Evolutionary conservation across 2,329 filamentous ascomycete genomes (phyloP), one percentile per base, ranked within the genome.

Genomic region (Tolypocladium ophioglossoides): DNA sequence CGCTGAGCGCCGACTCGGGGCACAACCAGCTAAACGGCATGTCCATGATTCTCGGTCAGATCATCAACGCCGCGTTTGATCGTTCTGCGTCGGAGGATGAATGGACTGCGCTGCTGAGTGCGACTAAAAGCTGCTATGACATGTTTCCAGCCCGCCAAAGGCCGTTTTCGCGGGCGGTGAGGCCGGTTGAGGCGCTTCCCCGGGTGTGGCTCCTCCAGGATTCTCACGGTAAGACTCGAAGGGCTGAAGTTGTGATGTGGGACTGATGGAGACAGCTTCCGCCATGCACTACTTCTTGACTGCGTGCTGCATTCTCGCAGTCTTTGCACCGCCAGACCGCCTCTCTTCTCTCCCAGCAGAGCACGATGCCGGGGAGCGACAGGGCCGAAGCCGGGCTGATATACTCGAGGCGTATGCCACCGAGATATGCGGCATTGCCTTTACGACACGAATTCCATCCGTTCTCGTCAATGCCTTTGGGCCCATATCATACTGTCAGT

Each of bases 391-490:
- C 30, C 24, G 60, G 51, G 58, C 61, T 7, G 60, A 66, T 2
- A 52, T 72, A 2, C 59, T 74, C 1, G 67, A 72, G 12, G 51
- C 54, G 0, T 63, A 68, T 16, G 72, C 73, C 0, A 58, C 68
- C 0, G 64, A 72, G 2, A 65, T 77, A 2, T 76, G 73, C 52
- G 73, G 73, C 2, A 65, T 76, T 14, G 71, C 74, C 0, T 74
- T 77, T 49, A 74, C 74, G 0, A 64, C 71, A n/a, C 70, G 70
- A 7, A 70, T 65, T 6, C 63, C 71, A 0, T 60, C 74, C 0
- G 73, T 76, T 2, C 62, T 75, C 6, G 72, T 78, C 4, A 78
- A 78, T 55, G 66, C 72, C 3, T 78, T 78, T 58, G 75, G 75
- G 0, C 74, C 75, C 16, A 74, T 77, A 1, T 18, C 16, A 37